Evolutionary conservation across 495 filamentous ascomycete genomes (phyloP).

Genomic region (Durotheca rogersii): DNA sequence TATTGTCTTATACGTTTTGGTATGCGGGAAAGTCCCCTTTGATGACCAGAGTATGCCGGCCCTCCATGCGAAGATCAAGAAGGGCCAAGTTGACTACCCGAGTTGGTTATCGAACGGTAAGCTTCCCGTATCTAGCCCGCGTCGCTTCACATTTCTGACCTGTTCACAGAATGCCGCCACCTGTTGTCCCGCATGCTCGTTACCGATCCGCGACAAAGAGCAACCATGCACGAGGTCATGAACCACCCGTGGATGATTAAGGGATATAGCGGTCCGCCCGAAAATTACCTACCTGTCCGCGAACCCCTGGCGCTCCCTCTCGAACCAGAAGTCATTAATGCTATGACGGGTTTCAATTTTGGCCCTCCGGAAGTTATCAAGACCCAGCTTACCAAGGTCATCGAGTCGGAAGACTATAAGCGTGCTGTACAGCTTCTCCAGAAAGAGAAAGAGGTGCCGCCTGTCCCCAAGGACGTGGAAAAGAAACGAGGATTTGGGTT

Average conservation of each 20-base stretch:
- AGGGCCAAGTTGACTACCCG: slow-evolving; percentile 92
- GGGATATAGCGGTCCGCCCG: slow-evolving; percentile 79
- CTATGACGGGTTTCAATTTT: slow-evolving; percentile 99
- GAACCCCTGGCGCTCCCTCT: slow-evolving; percentile 85
- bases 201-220: slow-evolving; percentile 85
- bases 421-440: slow-evolving; percentile 63
- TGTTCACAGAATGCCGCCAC: slow-evolving; percentile 76
- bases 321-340: slow-evolving; percentile 77
- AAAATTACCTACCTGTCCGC: slow-evolving; percentile 82
- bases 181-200: slow-evolving; percentile 96
- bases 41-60: slow-evolving; percentile 99
- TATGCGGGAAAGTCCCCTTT: slow-evolving; percentile 98
- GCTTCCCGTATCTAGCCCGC: slow-evolving; percentile 27
- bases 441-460: slow-evolving; percentile 64
- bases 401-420: slow-evolving; percentile 92
- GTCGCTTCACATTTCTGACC: slow-evolving; percentile 34
- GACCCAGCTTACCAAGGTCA: slow-evolving; percentile 73
- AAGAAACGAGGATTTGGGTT: slow-evolving; percentile 87
- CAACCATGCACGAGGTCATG: slow-evolving; percentile 88
- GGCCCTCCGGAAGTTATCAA: slow-evolving; percentile 80
- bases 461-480: slow-evolving; percentile 65
- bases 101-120: slow-evolving; percentile 85
- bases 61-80: slow-evolving; percentile 98
- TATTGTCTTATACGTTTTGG: slow-evolving; percentile 96
- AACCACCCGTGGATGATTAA: slow-evolving; percentile 97